Evolutionary conservation across 176 grass and related monocot species (phyloP).

Genomic region (Phyllostachys edulis): DNA sequence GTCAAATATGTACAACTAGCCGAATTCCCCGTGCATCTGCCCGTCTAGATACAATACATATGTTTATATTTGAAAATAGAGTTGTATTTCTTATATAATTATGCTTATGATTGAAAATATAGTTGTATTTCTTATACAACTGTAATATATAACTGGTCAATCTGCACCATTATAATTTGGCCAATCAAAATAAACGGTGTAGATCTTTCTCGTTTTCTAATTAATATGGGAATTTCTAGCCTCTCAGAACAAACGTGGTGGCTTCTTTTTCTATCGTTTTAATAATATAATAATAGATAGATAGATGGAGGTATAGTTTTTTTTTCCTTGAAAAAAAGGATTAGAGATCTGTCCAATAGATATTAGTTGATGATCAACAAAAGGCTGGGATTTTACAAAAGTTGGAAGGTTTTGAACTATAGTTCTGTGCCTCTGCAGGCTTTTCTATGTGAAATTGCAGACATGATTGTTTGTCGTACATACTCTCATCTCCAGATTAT

Average conservation of each 20-base stretch:
- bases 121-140: not conserved
- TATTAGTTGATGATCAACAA: not conserved
- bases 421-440: not conserved
- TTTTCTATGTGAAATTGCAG: not conserved
- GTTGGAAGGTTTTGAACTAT: not conserved
- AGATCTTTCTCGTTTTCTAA: not conserved
- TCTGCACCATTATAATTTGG: not conserved
- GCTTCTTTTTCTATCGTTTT: not conserved
- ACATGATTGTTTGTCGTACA: not conserved
- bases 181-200: not conserved
- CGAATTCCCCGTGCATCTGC: not conserved
- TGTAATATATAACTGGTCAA: not conserved
- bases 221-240: not conserved
- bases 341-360: not conserved
- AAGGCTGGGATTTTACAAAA: not conserved
- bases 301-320: not conserved
- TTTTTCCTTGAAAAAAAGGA: not conserved
- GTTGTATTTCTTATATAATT: not conserved
- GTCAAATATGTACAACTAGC: not conserved
- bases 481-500: not conserved
- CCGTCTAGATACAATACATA: not conserved
- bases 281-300: not conserved
- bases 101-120: not conserved
- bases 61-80: not conserved
- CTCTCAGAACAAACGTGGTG: not conserved